phyloP scores from a whole-genome alignment of 495 filamentous ascomycete species.

The Daldinia vernicosa region DNA sequence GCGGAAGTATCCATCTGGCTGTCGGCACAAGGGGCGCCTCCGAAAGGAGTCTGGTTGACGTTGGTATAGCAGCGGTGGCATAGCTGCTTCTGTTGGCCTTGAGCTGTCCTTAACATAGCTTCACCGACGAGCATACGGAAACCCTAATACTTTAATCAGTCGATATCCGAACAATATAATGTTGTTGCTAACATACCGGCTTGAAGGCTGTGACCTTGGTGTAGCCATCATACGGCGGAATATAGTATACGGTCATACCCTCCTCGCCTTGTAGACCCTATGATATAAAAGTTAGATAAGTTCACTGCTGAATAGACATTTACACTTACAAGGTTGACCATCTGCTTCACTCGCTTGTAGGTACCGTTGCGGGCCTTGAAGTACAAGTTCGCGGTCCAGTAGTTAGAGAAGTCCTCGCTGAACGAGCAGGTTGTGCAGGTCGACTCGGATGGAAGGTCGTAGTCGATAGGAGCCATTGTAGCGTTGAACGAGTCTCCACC shows the following conservation, averaged over 20 bases:
- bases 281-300: constrained; percentile 31
- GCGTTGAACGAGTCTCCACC: constrained; percentile 49
- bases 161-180: background rate
- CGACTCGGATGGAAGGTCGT: constrained; percentile 40
- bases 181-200: constrained; percentile 42
- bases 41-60: constrained; percentile 55
- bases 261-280: constrained; percentile 49
- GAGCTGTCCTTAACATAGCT: constrained; percentile 39
- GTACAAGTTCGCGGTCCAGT: constrained; percentile 51
- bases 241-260: constrained; percentile 60
- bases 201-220: constrained; percentile 56
- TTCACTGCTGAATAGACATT: constrained; percentile 18
- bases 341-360: constrained; percentile 53
- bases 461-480: constrained; percentile 43
- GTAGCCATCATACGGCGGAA: constrained; percentile 50
- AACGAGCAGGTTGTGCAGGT: constrained; percentile 52
- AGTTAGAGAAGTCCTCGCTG: constrained; percentile 52
- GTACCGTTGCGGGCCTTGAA: constrained; percentile 53
- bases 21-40: constrained; percentile 61
- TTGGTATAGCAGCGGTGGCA: constrained; percentile 46
- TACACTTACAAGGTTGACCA: constrained; percentile 38
- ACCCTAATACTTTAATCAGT: constrained; percentile 41
- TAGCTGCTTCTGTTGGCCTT: constrained; percentile 41
- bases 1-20: constrained; percentile 48
- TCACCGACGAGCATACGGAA: constrained; percentile 56